These are phyloP conservation scores for Veloboletus limbatus DNA, from an alignment of 1,284 basidiomycete species.

Conservation along the genomic window DNA sequence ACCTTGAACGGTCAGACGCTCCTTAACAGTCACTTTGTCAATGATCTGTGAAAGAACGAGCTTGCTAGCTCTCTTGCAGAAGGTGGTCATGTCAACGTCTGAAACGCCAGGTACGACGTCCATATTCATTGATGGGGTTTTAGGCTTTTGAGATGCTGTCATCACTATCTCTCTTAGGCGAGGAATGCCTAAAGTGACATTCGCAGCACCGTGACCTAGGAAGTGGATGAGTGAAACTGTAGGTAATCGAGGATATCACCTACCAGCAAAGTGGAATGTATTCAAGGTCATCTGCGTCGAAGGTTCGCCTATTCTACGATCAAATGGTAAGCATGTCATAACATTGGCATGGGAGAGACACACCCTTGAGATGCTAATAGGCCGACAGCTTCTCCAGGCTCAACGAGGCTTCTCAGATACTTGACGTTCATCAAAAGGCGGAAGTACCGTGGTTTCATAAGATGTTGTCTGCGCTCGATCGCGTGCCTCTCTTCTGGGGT, in stretches of 20 bases:
- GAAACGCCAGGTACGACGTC: constrained; percentile 58
- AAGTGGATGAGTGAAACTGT: constrained; percentile 7
- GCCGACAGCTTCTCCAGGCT: constrained; percentile 98
- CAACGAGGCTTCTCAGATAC: constrained; percentile 91
- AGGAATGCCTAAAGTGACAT: constrained; percentile 98
- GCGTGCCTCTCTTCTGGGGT: constrained; percentile 38
- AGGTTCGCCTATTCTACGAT: constrained; percentile 87
- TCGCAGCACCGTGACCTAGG: constrained; percentile 96
- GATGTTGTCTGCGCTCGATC: constrained; percentile 46
- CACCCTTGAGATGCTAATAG: constrained; percentile 97
- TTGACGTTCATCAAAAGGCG: constrained; percentile 82
- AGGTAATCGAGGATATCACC: constrained; percentile 21
- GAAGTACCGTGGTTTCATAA: constrained; percentile 65
- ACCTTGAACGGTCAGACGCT: constrained; percentile 71
- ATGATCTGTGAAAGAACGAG: constrained; percentile 89
- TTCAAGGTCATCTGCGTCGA: constrained; percentile 99
- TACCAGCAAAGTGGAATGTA: constrained; percentile 98
- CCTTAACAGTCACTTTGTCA: constrained; percentile 81
- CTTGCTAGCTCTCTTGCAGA: constrained; percentile 90
- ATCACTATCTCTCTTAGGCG: constrained; percentile 99
- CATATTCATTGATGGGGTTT: constrained; percentile 98
- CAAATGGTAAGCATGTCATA: background rate
- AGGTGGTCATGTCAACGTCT: constrained; percentile 62
- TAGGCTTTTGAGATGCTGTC: constrained; percentile 96
- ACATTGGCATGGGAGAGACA: constrained; percentile 24